Conservation (phyloP, 1,284 basidiomycete genomes). For the Rhodotorula glutinis region DNA sequence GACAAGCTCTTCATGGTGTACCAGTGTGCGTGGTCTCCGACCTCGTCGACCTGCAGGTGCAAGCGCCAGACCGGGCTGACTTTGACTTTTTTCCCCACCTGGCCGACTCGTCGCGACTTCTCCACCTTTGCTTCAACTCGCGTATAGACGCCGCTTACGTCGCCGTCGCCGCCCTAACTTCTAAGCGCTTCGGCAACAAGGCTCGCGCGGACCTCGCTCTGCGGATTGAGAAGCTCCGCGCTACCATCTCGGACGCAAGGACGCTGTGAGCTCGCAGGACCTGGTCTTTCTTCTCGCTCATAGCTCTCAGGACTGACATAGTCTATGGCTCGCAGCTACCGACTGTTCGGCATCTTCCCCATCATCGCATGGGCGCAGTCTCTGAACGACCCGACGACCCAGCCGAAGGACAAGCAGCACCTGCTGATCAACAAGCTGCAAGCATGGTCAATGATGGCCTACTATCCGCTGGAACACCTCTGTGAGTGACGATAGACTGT, state of each 20-base stretch:
- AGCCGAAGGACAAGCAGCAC: constrained; percentile 51
- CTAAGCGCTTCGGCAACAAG: constrained; percentile 29
- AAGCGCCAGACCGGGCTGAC: too few species aligned
- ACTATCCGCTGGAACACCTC: constrained; percentile 75
- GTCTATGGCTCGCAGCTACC: constrained; percentile 10
- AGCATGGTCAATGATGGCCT: constrained; percentile 76
- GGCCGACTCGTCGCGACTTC: not conserved
- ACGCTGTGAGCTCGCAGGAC: constrained; percentile 23
- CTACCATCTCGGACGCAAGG: constrained; percentile 39
- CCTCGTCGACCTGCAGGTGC: too few species aligned
- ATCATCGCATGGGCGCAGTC: constrained; percentile 43
- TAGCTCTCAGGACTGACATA: too few species aligned
- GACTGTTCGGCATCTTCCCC: constrained; percentile 42
- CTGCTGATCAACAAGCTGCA: constrained; percentile 67
- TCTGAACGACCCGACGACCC: constrained; percentile 37
- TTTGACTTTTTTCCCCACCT: too few species aligned
- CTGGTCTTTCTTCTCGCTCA: not conserved
- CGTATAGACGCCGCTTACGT: constrained; percentile 29
- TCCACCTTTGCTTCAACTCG: not conserved
- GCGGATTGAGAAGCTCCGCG: constrained; percentile 37
- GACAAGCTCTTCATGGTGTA: constrained; percentile 43
- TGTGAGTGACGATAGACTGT: too few species aligned
- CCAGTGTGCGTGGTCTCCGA: constrained; percentile 14
- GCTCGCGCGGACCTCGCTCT: constrained; percentile 29
- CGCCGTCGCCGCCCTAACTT: constrained; percentile 19